Conservation (phyloP, 257 asterid species). For the Lycium ferocissimum region DNA sequence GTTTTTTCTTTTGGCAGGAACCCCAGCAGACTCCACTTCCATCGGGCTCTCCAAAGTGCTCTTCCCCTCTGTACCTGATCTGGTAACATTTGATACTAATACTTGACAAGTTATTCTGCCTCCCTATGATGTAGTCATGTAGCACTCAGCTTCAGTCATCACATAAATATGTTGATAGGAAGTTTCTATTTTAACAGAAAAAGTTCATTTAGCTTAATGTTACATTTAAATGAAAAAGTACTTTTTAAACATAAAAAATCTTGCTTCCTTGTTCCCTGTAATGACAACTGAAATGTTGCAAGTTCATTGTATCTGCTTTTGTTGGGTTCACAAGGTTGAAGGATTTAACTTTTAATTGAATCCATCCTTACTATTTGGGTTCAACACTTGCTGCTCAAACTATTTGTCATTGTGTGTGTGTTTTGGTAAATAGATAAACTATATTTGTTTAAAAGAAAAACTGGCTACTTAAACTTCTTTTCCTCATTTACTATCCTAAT, state of each 20-base stretch:
- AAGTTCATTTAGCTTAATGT: background rate
- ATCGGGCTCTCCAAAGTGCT: constrained; percentile 75
- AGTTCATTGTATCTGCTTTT: background rate
- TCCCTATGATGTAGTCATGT: constrained; percentile 12
- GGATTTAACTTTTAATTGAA: background rate
- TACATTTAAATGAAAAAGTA: background rate
- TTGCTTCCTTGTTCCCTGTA: background rate
- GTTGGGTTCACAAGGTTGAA: background rate
- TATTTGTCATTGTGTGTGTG: background rate
- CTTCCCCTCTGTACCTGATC: constrained; percentile 77
- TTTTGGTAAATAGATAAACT: background rate
- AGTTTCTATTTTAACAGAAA: background rate
- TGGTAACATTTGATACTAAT: constrained; percentile 54
- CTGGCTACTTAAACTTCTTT: background rate
- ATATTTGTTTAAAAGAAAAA: background rate
- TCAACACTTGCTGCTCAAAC: background rate
- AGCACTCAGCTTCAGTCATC: background rate
- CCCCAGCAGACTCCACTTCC: constrained; percentile 89
- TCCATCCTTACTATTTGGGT: background rate
- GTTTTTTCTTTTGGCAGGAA: constrained; percentile 52
- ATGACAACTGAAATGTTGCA: background rate
- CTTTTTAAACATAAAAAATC: background rate
- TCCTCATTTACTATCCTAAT: background rate
- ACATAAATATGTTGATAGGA: background rate
- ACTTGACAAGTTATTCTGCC: background rate